phyloP scores from a whole-genome alignment of 495 filamentous ascomycete species.

The Tuber borchii region DNA sequence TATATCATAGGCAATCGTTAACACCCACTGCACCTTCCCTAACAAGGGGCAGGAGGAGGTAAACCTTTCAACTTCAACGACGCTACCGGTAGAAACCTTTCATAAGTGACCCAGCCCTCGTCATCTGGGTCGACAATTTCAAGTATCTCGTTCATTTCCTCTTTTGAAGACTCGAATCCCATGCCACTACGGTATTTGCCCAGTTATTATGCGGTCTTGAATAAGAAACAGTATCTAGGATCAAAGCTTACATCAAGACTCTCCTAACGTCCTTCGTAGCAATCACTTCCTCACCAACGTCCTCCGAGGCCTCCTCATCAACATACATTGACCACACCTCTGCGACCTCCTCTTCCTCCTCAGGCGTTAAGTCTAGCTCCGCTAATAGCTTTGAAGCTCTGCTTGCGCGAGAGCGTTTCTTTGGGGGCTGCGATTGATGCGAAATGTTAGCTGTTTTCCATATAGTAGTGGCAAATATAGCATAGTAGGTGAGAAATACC shows the following conservation, averaged over 20 bases:
- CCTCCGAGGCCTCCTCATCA: constrained; percentile 59
- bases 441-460: not conserved
- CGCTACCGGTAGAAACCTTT: constrained; percentile 72
- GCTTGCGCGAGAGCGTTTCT: not conserved
- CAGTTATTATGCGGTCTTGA: not conserved
- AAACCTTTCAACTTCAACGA: constrained; percentile 65
- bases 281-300: constrained; percentile 59
- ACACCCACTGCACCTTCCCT: not conserved
- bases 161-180: constrained; percentile 57
- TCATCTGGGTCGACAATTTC: constrained; percentile 73
- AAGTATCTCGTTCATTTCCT: constrained; percentile 66
- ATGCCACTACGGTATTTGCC: constrained; percentile 56
- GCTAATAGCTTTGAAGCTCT: constrained; percentile 70
- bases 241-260: constrained; percentile 63
- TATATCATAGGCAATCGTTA: constrained; percentile 18
- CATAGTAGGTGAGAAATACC: not conserved
- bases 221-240: not conserved
- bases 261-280: constrained; percentile 70
- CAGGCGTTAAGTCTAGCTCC: constrained; percentile 72
- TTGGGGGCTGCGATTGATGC: not conserved
- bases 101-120: constrained; percentile 67
- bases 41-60: constrained; percentile 4
- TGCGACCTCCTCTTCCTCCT: constrained; percentile 80
- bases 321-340: constrained; percentile 84
- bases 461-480: not conserved